Base-by-base conservation (phyloP, 2,329 filamentous ascomycete genomes). In the Xylaria sp. region DNA sequence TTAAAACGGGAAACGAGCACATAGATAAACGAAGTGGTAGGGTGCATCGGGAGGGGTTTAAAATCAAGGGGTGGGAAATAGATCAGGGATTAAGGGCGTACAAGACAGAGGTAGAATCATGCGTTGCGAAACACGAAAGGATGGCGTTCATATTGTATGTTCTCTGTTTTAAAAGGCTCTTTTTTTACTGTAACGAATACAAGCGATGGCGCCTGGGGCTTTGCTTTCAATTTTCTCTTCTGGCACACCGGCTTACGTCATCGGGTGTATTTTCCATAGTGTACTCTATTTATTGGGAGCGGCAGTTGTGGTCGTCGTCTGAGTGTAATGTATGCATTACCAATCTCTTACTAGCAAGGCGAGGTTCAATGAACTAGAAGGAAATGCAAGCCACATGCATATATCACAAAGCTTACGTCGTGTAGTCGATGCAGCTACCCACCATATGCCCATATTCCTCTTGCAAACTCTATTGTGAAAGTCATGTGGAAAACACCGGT, bases 81-180 rank as follows among this genome's bases (percentile, higher is more conserved):
- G 15, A 20, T 51, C 9, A 22, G 17, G 15, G 11, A 44, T 9
- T n/a, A 7, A 4, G 11, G 58, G 47, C 36, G 36, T 31, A 42
- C 45, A 29, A n/a, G 22, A 57, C 10, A 33, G 36, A 25, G 47
- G 49, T 25, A 25, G 5, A 20, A 20, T 22, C 7, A 31, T 9
- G 29, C 27, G 50, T 62, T 66, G 27, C 47, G 10, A 66, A 55
- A 63, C 64, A 55, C 36, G 45, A 33, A 31, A 9, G n/a, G 11
- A 51, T 6, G 49, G 33, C 10, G 27, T 11, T 51, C 10, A 13
- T 29, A 31, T 7, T 31, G 7, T 33, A 33, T 17, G 27, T 33
- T 33, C 13, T 20, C 36, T 50, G n/a, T 38, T 25, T 50, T n/a
- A 3, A 22, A 45, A 22, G 2, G 4, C 20, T 22, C 2, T 49